Evolutionary conservation across 768 basidiomycete genomes (phyloP), one percentile per base, ranked within the genome.

Genomic region (Hemileccinum impolitum): DNA sequence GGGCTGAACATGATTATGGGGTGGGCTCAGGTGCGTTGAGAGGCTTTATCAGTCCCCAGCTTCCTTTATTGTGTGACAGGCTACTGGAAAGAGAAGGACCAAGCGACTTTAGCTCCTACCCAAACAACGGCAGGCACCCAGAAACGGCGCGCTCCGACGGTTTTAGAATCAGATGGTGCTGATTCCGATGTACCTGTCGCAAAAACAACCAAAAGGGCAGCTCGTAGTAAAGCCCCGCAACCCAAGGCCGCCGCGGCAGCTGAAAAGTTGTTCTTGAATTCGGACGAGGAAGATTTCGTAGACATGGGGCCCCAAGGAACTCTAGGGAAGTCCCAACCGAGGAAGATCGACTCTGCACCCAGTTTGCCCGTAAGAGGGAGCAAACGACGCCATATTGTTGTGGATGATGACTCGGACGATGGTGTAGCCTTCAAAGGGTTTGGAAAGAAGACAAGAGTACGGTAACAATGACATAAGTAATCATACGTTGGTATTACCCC

Each of bases 351-450:
- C 1, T 1, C 42, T 4, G 39, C 25, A 25, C 47, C 45, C 23
- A 45, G 19, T 4, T 15, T 55, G 17, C 57, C 60, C 11, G 15
- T 50, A 11, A 57, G 47, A 34, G 51, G 37, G 12, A 55, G 40
- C 31, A 69, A 66, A 52, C 58, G 58, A 39, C 60, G 59, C 9
- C 69, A 72, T 28, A 64, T 75, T 11, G 65, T 81, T 31, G 68
- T 75, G 4, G 81, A 82, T 48, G 84, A 87, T 57, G 85, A 85
- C 62, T 85, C 83, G 10, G 87, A 87, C 57, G 82, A 87, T 49
- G 85, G 75, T 6, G 77, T 75, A 25, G 78, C 80, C n/a, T 88
- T 88, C 69, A 79, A 77, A 54, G 85, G 85, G 6, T 85, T 85
- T 55, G 69, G 58, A 43, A 70, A 60, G 62, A 70, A 64, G 61